phyloP scores from a whole-genome alignment of 2,329 filamentous ascomycete species.

The Trichoderma gracile region DNA sequence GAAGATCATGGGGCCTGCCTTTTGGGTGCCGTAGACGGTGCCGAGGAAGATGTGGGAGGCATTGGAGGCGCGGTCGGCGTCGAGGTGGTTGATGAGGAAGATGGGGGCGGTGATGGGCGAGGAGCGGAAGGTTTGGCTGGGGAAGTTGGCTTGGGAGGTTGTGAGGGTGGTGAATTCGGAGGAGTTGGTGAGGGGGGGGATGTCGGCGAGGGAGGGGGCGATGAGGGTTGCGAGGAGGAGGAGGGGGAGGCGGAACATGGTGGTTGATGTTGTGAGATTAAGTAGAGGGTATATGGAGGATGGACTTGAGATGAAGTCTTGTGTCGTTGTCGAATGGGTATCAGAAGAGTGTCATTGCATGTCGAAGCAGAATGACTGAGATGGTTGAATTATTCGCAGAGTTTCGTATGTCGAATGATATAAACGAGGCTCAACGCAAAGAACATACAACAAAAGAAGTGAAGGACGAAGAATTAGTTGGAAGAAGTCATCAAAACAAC shows the following conservation, averaged over 20 bases:
- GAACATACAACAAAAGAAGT: too few species aligned
- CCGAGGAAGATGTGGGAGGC: conserved; percentile 2
- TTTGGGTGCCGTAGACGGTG: conserved; percentile 4
- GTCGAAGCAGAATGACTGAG: too few species aligned
- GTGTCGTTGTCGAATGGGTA: too few species aligned
- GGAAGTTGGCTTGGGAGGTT: not conserved
- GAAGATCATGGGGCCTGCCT: conserved; percentile 11
- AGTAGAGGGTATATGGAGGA: not conserved
- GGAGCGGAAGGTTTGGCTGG: conserved; percentile 7
- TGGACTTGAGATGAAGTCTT: not conserved
- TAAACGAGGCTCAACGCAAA: too few species aligned
- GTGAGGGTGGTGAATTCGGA: conserved; percentile 1
- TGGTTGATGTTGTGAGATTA: not conserved
- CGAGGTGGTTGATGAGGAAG: not conserved
- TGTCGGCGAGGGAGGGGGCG: not conserved
- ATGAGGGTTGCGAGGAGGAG: not conserved
- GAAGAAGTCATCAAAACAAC: too few species aligned
- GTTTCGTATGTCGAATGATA: too few species aligned
- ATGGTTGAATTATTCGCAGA: too few species aligned
- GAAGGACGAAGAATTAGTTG: too few species aligned
- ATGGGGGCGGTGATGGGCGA: not conserved
- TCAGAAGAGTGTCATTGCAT: too few species aligned
- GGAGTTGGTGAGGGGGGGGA: conserved; percentile 4
- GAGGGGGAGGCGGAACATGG: not conserved
- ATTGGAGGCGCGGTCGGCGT: not conserved